A percentile compares a stretch with the other conserved stretches of the same genome.
Evolutionary conservation across 2,329 filamentous ascomycete species (phyloP).

Genomic region (Pseudovirgaria hyperparasitica): DNA sequence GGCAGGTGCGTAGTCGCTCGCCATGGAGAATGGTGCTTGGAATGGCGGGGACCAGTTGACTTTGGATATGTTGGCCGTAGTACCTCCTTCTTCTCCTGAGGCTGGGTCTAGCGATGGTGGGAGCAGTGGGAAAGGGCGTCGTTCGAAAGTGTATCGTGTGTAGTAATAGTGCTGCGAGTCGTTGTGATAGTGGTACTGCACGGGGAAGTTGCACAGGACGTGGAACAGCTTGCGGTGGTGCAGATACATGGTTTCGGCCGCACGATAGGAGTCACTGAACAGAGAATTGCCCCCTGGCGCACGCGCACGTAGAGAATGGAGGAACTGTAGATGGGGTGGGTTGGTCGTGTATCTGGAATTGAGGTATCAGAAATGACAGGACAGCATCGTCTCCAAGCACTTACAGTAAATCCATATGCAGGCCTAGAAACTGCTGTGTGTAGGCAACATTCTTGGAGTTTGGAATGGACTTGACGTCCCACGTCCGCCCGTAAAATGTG

Average conservation of each 20-base stretch:
- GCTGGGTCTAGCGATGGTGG: conserved; percentile 12
- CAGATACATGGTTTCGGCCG: conserved; percentile 38
- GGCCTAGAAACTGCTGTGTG: conserved; percentile 65
- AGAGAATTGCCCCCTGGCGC: conserved; percentile 71
- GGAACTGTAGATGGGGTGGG: conserved; percentile 69
- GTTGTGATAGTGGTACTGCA: conserved; percentile 58
- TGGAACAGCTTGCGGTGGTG: conserved; percentile 9
- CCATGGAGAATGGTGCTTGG: conserved; percentile 50
- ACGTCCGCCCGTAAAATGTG: conserved; percentile 84
- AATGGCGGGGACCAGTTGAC: conserved; percentile 72
- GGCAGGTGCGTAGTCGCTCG: too few species aligned
- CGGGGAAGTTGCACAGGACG: conserved; percentile 29
- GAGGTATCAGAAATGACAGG: not conserved
- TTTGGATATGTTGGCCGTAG: conserved; percentile 22
- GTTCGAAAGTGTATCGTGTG: conserved; percentile 43
- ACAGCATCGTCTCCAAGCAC: too few species aligned
- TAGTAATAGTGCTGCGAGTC: conserved; percentile 50
- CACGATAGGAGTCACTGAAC: conserved; percentile 65
- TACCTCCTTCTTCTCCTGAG: not conserved
- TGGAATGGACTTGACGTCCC: conserved; percentile 74
- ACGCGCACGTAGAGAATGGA: conserved; percentile 79
- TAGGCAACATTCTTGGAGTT: conserved; percentile 83
- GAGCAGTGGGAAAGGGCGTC: conserved; percentile 17
- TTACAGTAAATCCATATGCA: conserved; percentile 79
- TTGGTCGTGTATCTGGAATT: conserved; percentile 53